A percentile compares a stretch with the other conserved stretches of the same genome.
Conservation (phyloP, 345 rosid species). For the Corchorus olitorius region DNA sequence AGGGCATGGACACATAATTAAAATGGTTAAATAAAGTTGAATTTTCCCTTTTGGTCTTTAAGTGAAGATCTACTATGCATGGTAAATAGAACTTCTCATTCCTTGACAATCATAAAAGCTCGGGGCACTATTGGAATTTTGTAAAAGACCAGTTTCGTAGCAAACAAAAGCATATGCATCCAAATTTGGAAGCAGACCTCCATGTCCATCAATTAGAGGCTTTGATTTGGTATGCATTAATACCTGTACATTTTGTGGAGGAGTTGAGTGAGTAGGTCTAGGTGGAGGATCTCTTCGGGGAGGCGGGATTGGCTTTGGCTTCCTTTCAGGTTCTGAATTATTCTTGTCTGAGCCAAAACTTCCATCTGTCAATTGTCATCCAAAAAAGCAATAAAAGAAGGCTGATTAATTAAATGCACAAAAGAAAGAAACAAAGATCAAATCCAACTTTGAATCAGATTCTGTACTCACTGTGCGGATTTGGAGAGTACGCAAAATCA, state of each 20-base stretch:
- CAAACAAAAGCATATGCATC: background rate
- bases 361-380: slow-evolving; percentile 50
- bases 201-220: slow-evolving; percentile 5
- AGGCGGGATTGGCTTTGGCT: slow-evolving; percentile 46
- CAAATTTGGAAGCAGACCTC: slow-evolving; percentile 11
- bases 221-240: background rate
- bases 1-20: background rate
- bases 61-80: background rate
- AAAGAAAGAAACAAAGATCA: slow-evolving; percentile 21
- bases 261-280: slow-evolving; percentile 49
- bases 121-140: background rate
- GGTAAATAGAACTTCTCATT: slow-evolving; percentile 2
- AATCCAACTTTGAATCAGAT: slow-evolving; percentile 43
- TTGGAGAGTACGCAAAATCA: slow-evolving; percentile 67
- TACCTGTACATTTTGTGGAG: slow-evolving; percentile 45
- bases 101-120: background rate
- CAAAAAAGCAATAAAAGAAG: background rate
- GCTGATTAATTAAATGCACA: slow-evolving; percentile 18
- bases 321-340: slow-evolving; percentile 70
- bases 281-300: slow-evolving; percentile 59
- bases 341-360: slow-evolving; percentile 75
- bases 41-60: background rate
- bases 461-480: slow-evolving; percentile 66
- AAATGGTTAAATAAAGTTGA: slow-evolving; percentile 6
- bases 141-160: background rate